Base-by-base conservation (phyloP, 331 rosid species). In the Arachis monticola region DNA sequence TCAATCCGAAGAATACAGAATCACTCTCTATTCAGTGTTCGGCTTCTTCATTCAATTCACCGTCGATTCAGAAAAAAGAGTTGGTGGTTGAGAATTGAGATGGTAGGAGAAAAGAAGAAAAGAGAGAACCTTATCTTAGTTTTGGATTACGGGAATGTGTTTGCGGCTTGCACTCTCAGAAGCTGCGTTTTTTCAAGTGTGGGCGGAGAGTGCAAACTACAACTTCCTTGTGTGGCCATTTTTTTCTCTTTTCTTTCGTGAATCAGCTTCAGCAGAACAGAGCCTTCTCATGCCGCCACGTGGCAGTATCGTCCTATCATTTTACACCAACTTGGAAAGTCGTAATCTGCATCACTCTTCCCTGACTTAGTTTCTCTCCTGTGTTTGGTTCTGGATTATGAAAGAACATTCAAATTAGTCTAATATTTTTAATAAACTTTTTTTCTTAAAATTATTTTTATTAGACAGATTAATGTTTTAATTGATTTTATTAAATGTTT, bases 141-240 rank as follows among this genome's bases (percentile, higher is more conserved):
- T 38, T 77, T 13, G 27, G 57, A 70, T 44, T 11, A 14, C 4
- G 67, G 52, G 73, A 66, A 9, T 13, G 50, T 57, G 51, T 35
- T 35, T 35, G 40, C 40, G 40, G 40, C 4, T 35, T 35, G 40
- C 56, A 46, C 2, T 35, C 42, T 48, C 4, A 62, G 62, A 62
- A 55, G 32, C 48, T 64, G 55, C 30, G 46, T 35, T 72, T 35
- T 35, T 72, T 35, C 52, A 32, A 69, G 3, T 17, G 40, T 8
- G 5, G 58, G 67, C 73, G 73, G 67, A 56, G 67, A 44, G 60
- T 45, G 59, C 68, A 76, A 67, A 50, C 40, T 35, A 3, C 3
- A 35, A 35, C 40, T 35, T 3, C 40, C 3, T 61, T 75, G 69
- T 80, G 80, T 80, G 84, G 84, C 67, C 77, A 52, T 80, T 69